Evolutionary conservation across 2,329 filamentous ascomycete genomes (phyloP), one percentile per base, ranked within the genome.

Genomic region (Drechslerella coelobrocha): DNA sequence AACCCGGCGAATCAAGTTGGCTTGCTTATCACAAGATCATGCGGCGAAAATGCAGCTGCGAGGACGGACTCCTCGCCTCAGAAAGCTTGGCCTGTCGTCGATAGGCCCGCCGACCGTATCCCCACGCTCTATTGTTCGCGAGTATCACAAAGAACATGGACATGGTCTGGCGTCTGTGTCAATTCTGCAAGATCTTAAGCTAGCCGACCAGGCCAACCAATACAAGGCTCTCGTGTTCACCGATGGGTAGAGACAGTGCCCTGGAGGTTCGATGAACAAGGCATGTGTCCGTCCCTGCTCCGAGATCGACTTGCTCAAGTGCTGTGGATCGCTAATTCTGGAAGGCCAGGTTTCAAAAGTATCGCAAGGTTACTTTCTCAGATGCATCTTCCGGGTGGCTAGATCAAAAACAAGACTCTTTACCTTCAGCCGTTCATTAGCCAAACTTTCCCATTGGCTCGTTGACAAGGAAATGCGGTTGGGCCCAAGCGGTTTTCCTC

Each of bases 361-460:
- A n/a, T n/a, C n/a, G n/a, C n/a, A n/a, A n/a, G n/a, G n/a, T n/a
- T n/a, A n/a, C n/a, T n/a, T n/a, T n/a, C n/a, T n/a, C n/a, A n/a
- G n/a, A n/a, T n/a, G n/a, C n/a, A n/a, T n/a, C n/a, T n/a, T n/a
- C n/a, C n/a, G n/a, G n/a, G n/a, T n/a, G n/a, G n/a, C n/a, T n/a
- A n/a, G n/a, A n/a, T n/a, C n/a, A n/a, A n/a, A n/a, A n/a, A n/a
- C n/a, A n/a, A n/a, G n/a, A n/a, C n/a, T n/a, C n/a, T n/a, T n/a
- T n/a, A 61, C 56, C n/a, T 57, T 69, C 65, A 69, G 65, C 65
- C 65, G 65, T 69, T 54, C 57, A 51, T 62, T 61, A 69, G 65
- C 57, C 65, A 62, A 31, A 51, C 12, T n/a, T 48, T 57, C 65
- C 65, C 29, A 69, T 69, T 69, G 57, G 65, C 37, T 29, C 27